Evolutionary conservation across 2,329 filamentous ascomycete species (phyloP).

Genomic region (Venturia oleaginea): DNA sequence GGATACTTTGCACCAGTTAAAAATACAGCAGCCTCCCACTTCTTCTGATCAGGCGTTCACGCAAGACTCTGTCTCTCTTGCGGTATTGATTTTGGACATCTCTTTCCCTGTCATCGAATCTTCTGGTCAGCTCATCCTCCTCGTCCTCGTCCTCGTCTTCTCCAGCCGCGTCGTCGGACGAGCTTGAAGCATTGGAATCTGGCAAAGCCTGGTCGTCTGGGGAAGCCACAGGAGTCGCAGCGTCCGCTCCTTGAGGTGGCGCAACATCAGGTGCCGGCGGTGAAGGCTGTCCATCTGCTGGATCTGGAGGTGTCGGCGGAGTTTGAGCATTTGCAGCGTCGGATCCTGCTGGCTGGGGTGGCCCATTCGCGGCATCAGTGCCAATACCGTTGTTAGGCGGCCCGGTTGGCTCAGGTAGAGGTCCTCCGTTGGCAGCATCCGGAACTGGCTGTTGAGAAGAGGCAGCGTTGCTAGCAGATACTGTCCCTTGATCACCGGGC

Average conservation of each 20-base stretch:
- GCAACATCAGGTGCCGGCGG: neutral
- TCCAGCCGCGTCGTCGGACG: neutral
- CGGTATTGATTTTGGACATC: neutral
- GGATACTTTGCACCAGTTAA: neutral
- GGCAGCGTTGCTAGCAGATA: neutral
- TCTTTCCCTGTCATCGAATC: neutral
- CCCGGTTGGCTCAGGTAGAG: neutral
- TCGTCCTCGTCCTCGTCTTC: neutral
- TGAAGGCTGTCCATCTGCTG: neutral
- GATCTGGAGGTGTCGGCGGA: neutral
- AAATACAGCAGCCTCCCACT: neutral
- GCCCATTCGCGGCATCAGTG: neutral
- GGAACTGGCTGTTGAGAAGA: neutral
- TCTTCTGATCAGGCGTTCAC: neutral
- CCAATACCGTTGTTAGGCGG: neutral
- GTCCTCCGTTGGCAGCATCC: neutral
- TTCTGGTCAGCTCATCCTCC: neutral
- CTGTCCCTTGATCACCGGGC: neutral
- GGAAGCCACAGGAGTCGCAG: neutral
- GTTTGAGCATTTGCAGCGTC: neutral
- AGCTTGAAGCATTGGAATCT: neutral
- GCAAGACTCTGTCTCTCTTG: neutral
- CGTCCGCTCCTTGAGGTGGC: neutral
- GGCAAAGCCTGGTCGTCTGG: neutral
- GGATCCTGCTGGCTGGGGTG: neutral